Percentiles rank a stretch among this genome's conserved stretches.
phyloP scores from a whole-genome alignment of 2,329 filamentous ascomycete genomes.

The Colletotrichum sp. region DNA sequence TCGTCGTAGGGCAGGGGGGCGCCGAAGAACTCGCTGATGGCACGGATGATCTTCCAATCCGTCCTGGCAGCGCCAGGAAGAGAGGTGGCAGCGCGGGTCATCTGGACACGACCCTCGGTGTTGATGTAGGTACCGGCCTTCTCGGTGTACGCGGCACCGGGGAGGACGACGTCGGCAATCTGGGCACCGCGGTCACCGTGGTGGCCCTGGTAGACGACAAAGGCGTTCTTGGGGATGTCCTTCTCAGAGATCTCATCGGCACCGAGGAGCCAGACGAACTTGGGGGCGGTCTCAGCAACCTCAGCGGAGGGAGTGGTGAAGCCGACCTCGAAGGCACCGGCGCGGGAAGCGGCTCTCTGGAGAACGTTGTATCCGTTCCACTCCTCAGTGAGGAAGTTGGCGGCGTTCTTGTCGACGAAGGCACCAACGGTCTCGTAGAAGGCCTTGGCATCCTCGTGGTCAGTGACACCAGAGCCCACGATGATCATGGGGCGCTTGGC shows the following conservation, averaged over 20 bases:
- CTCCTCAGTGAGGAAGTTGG: conserved; percentile 85
- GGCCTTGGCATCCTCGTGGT: conserved; percentile 89
- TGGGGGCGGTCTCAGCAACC: conserved; percentile 85
- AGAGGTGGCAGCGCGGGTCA: conserved; percentile 88
- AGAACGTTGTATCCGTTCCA: conserved; percentile 99
- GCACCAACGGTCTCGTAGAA: conserved; percentile 89
- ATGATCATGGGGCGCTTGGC: conserved; percentile 97
- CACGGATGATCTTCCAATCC: conserved; percentile 99
- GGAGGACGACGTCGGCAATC: conserved; percentile 91
- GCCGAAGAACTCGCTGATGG: conserved; percentile 88
- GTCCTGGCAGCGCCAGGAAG: conserved; percentile 89
- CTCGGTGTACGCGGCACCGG: conserved; percentile 95
- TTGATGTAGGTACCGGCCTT: conserved; percentile 97
- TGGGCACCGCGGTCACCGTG: conserved; percentile 94
- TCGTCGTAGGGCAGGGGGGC: conserved; percentile 91
- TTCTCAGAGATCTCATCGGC: conserved; percentile 87
- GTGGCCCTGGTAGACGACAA: conserved; percentile 97
- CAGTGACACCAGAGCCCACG: conserved; percentile 88
- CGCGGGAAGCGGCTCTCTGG: conserved; percentile 89
- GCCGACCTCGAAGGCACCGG: conserved; percentile 93
- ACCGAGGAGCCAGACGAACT: conserved; percentile 96
- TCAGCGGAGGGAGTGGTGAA: conserved; percentile 85
- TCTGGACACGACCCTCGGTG: conserved; percentile 95
- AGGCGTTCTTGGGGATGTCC: conserved; percentile 94
- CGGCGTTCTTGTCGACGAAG: conserved; percentile 92